Evolutionary conservation across 768 basidiomycete genomes (phyloP), one percentile per base, ranked within the genome.

Genomic region (Leccinum subtestaceum): DNA sequence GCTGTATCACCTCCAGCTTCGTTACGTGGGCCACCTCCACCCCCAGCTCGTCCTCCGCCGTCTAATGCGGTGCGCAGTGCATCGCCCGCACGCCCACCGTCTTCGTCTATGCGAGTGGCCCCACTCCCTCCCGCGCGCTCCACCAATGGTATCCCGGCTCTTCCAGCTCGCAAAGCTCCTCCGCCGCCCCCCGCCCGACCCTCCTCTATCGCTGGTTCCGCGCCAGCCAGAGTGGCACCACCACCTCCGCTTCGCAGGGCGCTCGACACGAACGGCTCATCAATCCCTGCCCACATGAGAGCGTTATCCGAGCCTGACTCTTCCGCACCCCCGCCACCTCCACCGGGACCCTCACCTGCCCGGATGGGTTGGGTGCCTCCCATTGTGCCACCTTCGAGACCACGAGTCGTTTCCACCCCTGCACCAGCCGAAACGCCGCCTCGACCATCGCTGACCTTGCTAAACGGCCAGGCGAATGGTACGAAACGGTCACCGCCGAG

Each of bases 151-250:
- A 48, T 60, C 43, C 57, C 62, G 2, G 53, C 59, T 32, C 67
- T 67, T 9, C 75, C 76, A 15, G 65, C 60, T 32, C 74, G 79
- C 52, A 72, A 68, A 51, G 73, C 74, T 34, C 73, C 77, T 12
- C 74, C 74, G 0, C 82, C 83, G 13, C 81, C 84, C 15, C 75
- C 80, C 29, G 74, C 77, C 19, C 68, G 81, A 53, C 70, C 76
- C 6, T 79, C 77, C 55, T 73, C 75, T 23, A 66, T 70, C 0
- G 62, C 64, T 12, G 60, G 67, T 6, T 67, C 56, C 15, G n/a
- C 65, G 21, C 65, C 72, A 13, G 63, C 70, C 23, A 72, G 78
- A 58, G 63, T 60, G 23, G 72, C 69, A 13, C 79, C 79, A 23
- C 76, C 72, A 12, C 78, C 77, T 8, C 80, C 78, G 45, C 65